Evolutionary conservation across 495 filamentous ascomycete species (phyloP).

Genomic region (Podospora pseudoanserina): DNA sequence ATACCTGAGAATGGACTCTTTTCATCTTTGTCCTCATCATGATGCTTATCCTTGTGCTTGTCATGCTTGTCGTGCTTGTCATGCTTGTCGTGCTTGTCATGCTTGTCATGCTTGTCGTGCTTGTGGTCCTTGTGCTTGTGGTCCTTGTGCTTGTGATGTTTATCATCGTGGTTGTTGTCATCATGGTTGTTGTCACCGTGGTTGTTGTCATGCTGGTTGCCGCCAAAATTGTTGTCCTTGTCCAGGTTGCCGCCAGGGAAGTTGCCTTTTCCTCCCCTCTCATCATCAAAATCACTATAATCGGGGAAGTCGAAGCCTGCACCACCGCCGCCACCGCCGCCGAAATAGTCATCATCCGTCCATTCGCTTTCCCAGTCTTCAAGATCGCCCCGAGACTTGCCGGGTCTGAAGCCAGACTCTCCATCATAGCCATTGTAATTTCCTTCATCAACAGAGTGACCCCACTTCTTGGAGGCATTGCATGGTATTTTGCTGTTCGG

Average conservation of each 20-base stretch:
- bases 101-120: constrained; percentile 2
- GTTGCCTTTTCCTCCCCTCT: not conserved
- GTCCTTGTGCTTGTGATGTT: constrained; percentile 6
- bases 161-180: constrained; percentile 2
- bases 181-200: not conserved
- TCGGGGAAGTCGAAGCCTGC: not conserved
- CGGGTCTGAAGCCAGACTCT: not conserved
- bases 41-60: constrained; percentile 7
- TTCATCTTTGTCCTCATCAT: constrained; percentile 12
- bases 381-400: not conserved
- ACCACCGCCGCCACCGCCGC: not conserved
- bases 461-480: constrained; percentile 4
- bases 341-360: not conserved
- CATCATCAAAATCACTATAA: no score
- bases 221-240: not conserved
- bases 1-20: not conserved
- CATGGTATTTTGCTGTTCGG: not conserved
- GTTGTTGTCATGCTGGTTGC: no score
- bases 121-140: constrained; percentile 12
- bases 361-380: not conserved
- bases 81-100: constrained; percentile 2
- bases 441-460: no score
- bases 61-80: constrained; percentile 9
- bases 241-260: not conserved
- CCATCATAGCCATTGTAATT: not conserved